Base-by-base conservation (phyloP, 2,329 filamentous ascomycete genomes). In the Colletotrichum sidae region DNA sequence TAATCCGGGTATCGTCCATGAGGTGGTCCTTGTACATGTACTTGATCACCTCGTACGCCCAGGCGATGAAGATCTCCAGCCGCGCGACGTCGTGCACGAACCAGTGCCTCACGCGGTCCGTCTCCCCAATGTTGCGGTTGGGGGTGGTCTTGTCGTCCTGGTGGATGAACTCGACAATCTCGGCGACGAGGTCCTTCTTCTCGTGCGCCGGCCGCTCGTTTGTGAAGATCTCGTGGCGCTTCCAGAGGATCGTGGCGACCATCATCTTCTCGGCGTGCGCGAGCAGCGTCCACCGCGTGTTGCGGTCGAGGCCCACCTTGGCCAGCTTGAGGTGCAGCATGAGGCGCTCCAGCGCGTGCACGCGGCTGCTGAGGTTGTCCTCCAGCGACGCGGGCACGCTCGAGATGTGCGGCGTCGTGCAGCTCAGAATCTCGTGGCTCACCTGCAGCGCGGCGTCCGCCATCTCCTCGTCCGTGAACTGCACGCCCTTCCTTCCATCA, bases 231-330 rank as follows among this genome's bases (percentile, higher is more conserved):
- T 97, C 92, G 72, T 97, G 93, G 57, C 88, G 84, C 67, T 89
- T 89, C 94, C 95, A 98, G 42, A 98, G 84, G 50, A 88, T 84
- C 66, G 87, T 85, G 15, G 93, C 93, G 41, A 94, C 92, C 47
- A 91, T 88, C 79, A 98, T 86, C 77, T 94, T 97, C 76, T 99
- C 96, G 0, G 95, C 95, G 72, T 95, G 90, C 83, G 90, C 92
- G n/a, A 99, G 81, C 38, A 99, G 79, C 68, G 86, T 84, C 94
- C 94, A 98, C 70, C 89, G 89, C 1, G 90, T 90, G 33, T 80
- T 80, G 45, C 88, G 86, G 68, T 91, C 88, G 6, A 98, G 76
- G 3, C 87, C 81, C 34, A 88, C 83, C 65, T 89, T 89, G 38
- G 90, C 88, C 6, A 85, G 84, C 68, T 86, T 85, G 11, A 98